These are phyloP conservation scores for Croton laevigatus DNA, from an alignment of 441 rosid species.

Conservation along the genomic window DNA sequence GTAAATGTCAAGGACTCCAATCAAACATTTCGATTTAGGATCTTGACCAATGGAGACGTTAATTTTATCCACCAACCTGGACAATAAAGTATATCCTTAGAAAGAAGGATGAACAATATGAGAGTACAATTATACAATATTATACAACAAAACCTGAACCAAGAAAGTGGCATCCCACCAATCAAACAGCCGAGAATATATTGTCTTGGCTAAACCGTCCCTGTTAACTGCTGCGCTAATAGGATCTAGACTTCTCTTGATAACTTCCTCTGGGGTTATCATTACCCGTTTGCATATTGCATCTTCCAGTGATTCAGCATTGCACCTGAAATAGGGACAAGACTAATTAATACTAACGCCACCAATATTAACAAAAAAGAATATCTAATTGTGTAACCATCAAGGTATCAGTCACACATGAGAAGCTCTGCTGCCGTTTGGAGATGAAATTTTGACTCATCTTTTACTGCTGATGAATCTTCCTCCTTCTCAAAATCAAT, in stretches of 20 bases:
- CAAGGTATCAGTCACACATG: slow-evolving; percentile 41
- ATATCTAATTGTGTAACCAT: slow-evolving; percentile 24
- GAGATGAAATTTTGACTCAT: slow-evolving; percentile 72
- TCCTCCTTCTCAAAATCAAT: slow-evolving; percentile 66
- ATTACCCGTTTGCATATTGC: slow-evolving; percentile 78
- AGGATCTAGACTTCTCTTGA: slow-evolving; percentile 81
- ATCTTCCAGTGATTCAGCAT: slow-evolving; percentile 59
- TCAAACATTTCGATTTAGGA: slow-evolving; percentile 59
- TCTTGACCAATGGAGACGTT: slow-evolving; percentile 91
- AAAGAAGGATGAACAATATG: background rate
- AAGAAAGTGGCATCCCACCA: slow-evolving; percentile 47
- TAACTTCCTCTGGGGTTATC: slow-evolving; percentile 88
- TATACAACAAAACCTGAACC: slow-evolving; percentile 14
- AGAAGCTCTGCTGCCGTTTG: slow-evolving; percentile 78
- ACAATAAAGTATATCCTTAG: slow-evolving; percentile 16
- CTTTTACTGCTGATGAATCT: slow-evolving; percentile 69
- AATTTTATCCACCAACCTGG: slow-evolving; percentile 90
- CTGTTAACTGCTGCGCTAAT: slow-evolving; percentile 70
- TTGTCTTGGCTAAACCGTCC: slow-evolving; percentile 91
- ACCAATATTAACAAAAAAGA: slow-evolving; percentile 10
- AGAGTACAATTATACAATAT: slow-evolving; percentile 5
- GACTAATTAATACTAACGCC: background rate
- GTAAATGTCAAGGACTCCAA: slow-evolving; percentile 95
- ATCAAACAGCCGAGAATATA: slow-evolving; percentile 82
- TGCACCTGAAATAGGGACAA: slow-evolving; percentile 57